Conservation (phyloP, 805 yeast genomes). For the Sporopachydermia quercuum region DNA sequence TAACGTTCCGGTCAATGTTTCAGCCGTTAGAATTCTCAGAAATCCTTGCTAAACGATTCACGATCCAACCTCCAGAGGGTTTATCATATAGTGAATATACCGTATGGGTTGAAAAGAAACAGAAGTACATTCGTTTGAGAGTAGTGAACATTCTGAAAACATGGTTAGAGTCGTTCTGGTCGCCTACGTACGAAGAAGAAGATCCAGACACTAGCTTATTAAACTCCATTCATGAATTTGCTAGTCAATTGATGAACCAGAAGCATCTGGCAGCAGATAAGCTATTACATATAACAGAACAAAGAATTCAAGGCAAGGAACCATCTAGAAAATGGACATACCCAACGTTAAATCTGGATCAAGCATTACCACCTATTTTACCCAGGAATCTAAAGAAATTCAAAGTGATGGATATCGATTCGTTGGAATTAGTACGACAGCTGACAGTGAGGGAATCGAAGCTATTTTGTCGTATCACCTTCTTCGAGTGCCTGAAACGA, state of each 20-base stretch:
- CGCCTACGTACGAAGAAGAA: slow-evolving; percentile 38
- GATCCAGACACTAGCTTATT: slow-evolving; percentile 18
- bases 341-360: slow-evolving; percentile 2
- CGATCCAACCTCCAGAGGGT: slow-evolving; percentile 74
- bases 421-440: slow-evolving; percentile 54
- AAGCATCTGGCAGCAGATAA: background rate
- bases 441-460: slow-evolving; percentile 4
- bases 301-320: slow-evolving; percentile 20
- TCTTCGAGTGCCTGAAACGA: slow-evolving; percentile 60
- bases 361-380: slow-evolving; percentile 14
- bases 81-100: slow-evolving; percentile 68
- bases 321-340: slow-evolving; percentile 8
- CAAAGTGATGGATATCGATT: slow-evolving; percentile 53
- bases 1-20: slow-evolving; percentile 66
- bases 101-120: slow-evolving; percentile 58
- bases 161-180: slow-evolving; percentile 60
- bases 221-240: slow-evolving; percentile 15
- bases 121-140: slow-evolving; percentile 46
- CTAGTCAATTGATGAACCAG: slow-evolving; percentile 17
- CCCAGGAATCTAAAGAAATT: slow-evolving; percentile 21
- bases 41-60: slow-evolving; percentile 47
- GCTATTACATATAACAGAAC: slow-evolving; percentile 18
- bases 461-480: slow-evolving; percentile 11
- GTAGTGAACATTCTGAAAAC: slow-evolving; percentile 51
- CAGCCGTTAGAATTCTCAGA: slow-evolving; percentile 47